Conservation (phyloP, 2,329 filamentous ascomycete genomes). For the Verticillium tricorpus region DNA sequence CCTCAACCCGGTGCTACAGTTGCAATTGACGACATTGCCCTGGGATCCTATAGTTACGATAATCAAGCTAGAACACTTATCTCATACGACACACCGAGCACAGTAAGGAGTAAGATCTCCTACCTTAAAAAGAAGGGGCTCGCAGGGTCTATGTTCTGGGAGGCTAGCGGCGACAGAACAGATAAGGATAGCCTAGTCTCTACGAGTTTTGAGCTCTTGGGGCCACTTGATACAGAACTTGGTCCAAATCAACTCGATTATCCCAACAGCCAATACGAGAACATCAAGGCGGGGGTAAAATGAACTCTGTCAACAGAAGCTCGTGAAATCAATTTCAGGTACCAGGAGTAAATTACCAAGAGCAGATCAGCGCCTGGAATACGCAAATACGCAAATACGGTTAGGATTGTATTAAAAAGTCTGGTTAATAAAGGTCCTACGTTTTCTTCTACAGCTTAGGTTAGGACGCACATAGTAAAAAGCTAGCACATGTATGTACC, state of each 20-base stretch:
- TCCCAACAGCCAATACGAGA: constrained; percentile 50
- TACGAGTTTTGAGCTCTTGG: constrained; percentile 35
- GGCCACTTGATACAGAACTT: constrained; percentile 36
- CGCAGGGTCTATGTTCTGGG: constrained; percentile 97
- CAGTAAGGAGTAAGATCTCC: constrained; percentile 64
- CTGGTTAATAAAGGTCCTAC: no score
- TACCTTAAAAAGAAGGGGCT: constrained; percentile 65
- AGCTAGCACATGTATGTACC: no score
- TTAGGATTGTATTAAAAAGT: no score
- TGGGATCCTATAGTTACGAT: constrained; percentile 77
- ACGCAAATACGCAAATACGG: no score
- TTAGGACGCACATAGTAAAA: no score
- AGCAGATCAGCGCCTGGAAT: no score
- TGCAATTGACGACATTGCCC: constrained; percentile 54
- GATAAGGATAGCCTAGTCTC: constrained; percentile 63
- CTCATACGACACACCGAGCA: constrained; percentile 68
- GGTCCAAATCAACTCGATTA: constrained; percentile 47
- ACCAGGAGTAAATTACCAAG: no score
- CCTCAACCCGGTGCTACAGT: constrained; percentile 65
- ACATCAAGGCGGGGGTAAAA: constrained; percentile 36
- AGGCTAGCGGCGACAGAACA: constrained; percentile 71
- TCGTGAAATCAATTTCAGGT: no score
- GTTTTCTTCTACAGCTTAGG: no score
- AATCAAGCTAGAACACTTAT: constrained; percentile 60
- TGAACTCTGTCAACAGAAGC: background rate